Evolutionary conservation across 2,329 filamentous ascomycete genomes (phyloP), one percentile per base, ranked within the genome.

Genomic region (Monilinia aucupariae): DNA sequence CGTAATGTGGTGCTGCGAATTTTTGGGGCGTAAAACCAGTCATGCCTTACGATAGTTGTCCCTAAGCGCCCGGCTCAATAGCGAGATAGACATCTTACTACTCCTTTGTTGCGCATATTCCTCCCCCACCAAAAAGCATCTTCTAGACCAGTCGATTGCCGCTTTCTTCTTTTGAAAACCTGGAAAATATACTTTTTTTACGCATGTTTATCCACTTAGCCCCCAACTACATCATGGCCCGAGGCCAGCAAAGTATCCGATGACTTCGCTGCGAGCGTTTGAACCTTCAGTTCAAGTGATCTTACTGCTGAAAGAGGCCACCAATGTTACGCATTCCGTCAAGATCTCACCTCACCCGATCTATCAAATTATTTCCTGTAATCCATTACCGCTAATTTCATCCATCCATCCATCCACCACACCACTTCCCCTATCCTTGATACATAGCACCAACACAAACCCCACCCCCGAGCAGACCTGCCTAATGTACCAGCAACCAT

Each of bases 21-120:
- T 68, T 67, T 67, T 65, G 67, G 51, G 25, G 37, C 30, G 55
- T 39, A 56, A 65, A 60, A 64, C 12, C 53, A 55, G 66, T 65
- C 62, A 60, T 70, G 67, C 72, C 72, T 68, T 73, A 73, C 70
- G 67, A 67, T 66, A 66, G 69, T 70, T 65, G 68, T 68, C 67
- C 71, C 69, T 74, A 74, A 69, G 72, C 72, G 72, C 72, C 71
- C 71, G 71, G 71, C 68, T 67, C 63, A 69, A 68, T 70, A 66
- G 43, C 49, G 56, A 62, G 67, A 66, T 56, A 65, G 64, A 59
- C 64, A 59, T 58, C 64, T 65, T 68, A 66, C 64, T 64, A 63
- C 65, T 64, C 67, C 65, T 73, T 69, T 67, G 66, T 69, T 70
- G 70, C 68, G 39, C 67, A 70, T 66, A 64, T 67, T 69, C 66